Conservation (phyloP, 371 early-diverging fungal genomes). For the Mortierella sp. region DNA sequence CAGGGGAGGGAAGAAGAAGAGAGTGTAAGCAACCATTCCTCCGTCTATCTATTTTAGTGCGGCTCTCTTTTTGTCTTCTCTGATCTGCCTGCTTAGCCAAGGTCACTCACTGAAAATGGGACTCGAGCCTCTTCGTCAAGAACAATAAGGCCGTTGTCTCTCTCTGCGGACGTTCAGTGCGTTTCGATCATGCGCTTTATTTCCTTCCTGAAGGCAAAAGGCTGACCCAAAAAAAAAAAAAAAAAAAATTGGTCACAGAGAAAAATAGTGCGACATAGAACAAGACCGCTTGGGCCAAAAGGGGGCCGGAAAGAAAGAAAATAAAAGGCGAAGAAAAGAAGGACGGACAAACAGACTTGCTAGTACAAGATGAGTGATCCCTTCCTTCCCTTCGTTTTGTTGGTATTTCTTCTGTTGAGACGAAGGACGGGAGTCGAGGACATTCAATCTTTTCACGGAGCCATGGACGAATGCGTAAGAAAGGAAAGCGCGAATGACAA, state of each 20-base stretch:
- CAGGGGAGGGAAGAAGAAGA: not conserved
- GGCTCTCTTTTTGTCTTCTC: not conserved
- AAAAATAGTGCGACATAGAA: too few species aligned
- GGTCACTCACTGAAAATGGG: not conserved
- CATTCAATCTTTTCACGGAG: not conserved
- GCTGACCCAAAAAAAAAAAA: not conserved
- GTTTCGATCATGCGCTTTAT: not conserved
- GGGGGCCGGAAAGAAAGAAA: not conserved
- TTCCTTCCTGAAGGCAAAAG: not conserved
- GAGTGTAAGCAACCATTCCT: not conserved
- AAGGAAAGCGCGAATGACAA: not conserved
- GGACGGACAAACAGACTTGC: too few species aligned
- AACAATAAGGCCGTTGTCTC: too few species aligned
- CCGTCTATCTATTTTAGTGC: not conserved
- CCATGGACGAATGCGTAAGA: not conserved
- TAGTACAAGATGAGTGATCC: too few species aligned
- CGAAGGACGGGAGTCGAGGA: not conserved
- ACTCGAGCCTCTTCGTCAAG: too few species aligned
- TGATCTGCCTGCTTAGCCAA: constrained; percentile 11
- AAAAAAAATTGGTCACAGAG: too few species aligned
- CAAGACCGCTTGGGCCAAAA: not conserved
- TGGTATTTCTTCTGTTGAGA: not conserved
- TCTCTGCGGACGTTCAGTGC: too few species aligned
- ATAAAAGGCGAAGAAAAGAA: too few species aligned
- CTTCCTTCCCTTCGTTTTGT: too few species aligned